Base-by-base conservation (phyloP, 139 green algal genomes). In the Haematococcus lacustris region DNA sequence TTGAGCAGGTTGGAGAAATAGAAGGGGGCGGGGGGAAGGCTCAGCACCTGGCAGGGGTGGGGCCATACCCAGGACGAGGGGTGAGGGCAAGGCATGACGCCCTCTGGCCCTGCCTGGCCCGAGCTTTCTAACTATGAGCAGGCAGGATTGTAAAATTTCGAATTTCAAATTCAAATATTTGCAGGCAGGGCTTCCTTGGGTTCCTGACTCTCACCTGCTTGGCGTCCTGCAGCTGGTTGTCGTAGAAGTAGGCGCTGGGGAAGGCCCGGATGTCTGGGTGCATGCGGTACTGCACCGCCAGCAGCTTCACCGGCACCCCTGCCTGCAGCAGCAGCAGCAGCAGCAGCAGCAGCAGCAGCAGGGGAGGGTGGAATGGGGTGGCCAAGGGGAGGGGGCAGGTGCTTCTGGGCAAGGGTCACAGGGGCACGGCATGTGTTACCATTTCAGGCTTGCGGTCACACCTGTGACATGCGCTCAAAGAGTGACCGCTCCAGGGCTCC, bases 211-310 rank as follows among this genome's bases (percentile, higher is more conserved):
- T n/a, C n/a, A n/a, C n/a, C n/a, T n/a, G n/a, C n/a, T n/a, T n/a
- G n/a, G 65, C 67, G 33, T 79, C 74, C 23, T 51, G 33, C 7
- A 96, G 82, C 2, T 68, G 47, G 70, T 77, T 81, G 26, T 85
- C 47, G 74, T 98, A 98, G 69, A 97, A 98, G 76, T 87, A 82
- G 3, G 47, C 61, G 3, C 84, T 93, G 4, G 91, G 91, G 71
- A 97, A 97, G 37, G 43, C 37, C 1, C 93, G 81, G 69, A 98
- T 97, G 32, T 81, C 71, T 17, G 92, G 92, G 74, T 97, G 90
- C 94, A 98, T 98, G 74, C 94, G 83, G 80, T 96, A 97, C 84
- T 96, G 92, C 66, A 91, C 80, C 25, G 77, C 76, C 34, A 95
- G 82, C 75, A 95, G 47, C 43, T 76, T 78, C 51, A 80, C 77